phyloP scores from a whole-genome alignment of 31 red algal species.

The Odonthalia washingtoniensis region DNA sequence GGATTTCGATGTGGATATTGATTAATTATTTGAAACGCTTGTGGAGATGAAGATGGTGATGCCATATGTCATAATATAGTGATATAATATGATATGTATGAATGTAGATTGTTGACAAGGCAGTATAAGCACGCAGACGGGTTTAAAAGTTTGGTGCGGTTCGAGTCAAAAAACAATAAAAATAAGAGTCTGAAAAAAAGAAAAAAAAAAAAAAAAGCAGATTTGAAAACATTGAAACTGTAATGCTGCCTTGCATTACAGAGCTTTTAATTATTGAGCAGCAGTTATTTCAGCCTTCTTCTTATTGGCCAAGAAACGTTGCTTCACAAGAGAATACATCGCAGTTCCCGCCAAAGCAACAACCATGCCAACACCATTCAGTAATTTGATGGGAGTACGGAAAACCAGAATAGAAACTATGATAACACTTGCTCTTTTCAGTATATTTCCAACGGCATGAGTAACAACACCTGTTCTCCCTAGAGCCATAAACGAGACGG shows the following conservation, averaged over 20 bases:
- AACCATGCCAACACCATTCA: slow-evolving; percentile 74
- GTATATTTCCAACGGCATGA: slow-evolving; percentile 95
- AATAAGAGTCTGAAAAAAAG: too few relatives aligned
- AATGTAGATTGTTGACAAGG: too few relatives aligned
- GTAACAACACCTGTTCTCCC: slow-evolving; percentile 87
- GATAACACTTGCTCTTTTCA: slow-evolving; percentile 98
- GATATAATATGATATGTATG: too few relatives aligned
- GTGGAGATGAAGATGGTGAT: slow-evolving; percentile 40
- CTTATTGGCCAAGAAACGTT: slow-evolving; percentile 22
- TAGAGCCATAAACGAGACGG: slow-evolving; percentile 92
- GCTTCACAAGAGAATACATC: slow-evolving; percentile 93
- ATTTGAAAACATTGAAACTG: too few relatives aligned
- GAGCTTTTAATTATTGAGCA: too few relatives aligned
- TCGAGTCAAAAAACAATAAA: too few relatives aligned
- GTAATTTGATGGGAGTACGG: slow-evolving; percentile 85
- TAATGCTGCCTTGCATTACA: too few relatives aligned
- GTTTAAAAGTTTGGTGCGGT: too few relatives aligned
- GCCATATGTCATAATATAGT: too few relatives aligned
- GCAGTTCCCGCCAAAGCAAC: slow-evolving; percentile 87
- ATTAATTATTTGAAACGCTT: slow-evolving; percentile 49
- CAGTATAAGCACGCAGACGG: too few relatives aligned
- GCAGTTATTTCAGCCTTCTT: too few relatives aligned
- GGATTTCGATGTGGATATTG: slow-evolving; percentile 71
- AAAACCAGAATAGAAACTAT: slow-evolving; percentile 89
- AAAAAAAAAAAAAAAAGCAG: too few relatives aligned